These are phyloP conservation scores for Santalum album DNA, from an alignment of 164 flowering plant species.

Conservation along the genomic window DNA sequence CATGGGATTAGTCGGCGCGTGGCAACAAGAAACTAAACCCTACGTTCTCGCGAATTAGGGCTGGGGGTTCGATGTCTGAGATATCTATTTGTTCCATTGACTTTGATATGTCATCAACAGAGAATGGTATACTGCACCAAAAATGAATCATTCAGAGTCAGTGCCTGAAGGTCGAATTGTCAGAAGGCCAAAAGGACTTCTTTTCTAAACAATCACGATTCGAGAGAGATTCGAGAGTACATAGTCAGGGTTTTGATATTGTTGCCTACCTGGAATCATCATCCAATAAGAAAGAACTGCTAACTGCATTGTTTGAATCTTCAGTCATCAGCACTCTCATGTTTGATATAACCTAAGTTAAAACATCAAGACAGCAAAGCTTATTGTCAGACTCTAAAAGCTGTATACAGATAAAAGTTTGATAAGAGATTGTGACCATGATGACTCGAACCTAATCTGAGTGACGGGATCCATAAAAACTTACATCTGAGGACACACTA, in stretches of 20 bases:
- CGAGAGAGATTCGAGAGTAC: too few species aligned
- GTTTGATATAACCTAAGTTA: constrained; percentile 49
- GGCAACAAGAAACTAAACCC: constrained; percentile 89
- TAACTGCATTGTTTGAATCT: constrained; percentile 60
- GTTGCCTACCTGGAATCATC: constrained; percentile 46
- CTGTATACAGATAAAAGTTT: neutral
- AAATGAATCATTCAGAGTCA: neutral
- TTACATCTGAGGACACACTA: constrained; percentile 89
- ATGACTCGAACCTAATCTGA: constrained; percentile 25
- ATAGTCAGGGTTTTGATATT: neutral
- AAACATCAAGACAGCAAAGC: constrained; percentile 4
- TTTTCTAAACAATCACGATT: too few species aligned
- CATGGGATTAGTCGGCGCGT: constrained; percentile 31
- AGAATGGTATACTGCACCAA: constrained; percentile 94
- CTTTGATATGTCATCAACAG: constrained; percentile 90
- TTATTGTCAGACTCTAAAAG: constrained; percentile 7
- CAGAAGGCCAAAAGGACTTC: too few species aligned
- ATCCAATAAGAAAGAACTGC: constrained; percentile 59
- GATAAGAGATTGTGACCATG: constrained; percentile 6
- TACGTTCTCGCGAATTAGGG: constrained; percentile 83
- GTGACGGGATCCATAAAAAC: constrained; percentile 35
- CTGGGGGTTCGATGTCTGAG: constrained; percentile 80
- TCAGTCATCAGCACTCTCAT: constrained; percentile 70
- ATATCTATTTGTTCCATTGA: constrained; percentile 89
- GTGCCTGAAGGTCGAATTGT: too few species aligned